phyloP scores from a whole-genome alignment of 192 early-diverging fungal species.

The Dissophora globulifera region DNA sequence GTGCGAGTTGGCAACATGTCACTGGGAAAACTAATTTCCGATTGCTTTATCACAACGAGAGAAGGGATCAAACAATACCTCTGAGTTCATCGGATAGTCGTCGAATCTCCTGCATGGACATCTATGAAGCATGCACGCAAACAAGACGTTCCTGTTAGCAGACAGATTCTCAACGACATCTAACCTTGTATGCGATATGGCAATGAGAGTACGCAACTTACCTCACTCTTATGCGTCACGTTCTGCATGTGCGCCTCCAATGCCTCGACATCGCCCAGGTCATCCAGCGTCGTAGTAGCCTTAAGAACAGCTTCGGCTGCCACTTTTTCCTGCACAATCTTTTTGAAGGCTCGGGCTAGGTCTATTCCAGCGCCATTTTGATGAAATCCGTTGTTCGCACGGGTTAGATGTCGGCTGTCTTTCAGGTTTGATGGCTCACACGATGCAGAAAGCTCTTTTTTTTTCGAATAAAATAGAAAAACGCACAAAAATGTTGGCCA shows the following conservation, averaged over 20 bases:
- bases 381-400: no score
- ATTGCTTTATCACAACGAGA: background rate
- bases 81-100: slow-evolving; percentile 36
- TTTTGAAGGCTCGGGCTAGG: slow-evolving; percentile 44
- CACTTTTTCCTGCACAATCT: slow-evolving; percentile 48
- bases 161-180: no score
- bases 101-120: slow-evolving; percentile 55
- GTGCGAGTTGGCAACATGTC: no score
- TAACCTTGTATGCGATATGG: no score
- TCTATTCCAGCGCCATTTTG: slow-evolving; percentile 10
- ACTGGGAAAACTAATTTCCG: no score
- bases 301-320: slow-evolving; percentile 42
- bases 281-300: slow-evolving; percentile 45
- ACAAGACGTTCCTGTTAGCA: no score
- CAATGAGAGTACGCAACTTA: no score
- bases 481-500: background rate
- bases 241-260: slow-evolving; percentile 53
- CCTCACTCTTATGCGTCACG: slow-evolving; percentile 47
- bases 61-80: slow-evolving; percentile 7
- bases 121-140: slow-evolving; percentile 33
- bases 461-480: no score
- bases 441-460: no score
- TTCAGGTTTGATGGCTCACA: background rate
- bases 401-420: no score
- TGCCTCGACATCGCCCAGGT: slow-evolving; percentile 47